A percentile compares a stretch with the other conserved stretches of the same genome.
These are phyloP conservation scores for Phialophora macrospora DNA, from an alignment of 2,329 filamentous ascomycete species.

Conservation along the genomic window DNA sequence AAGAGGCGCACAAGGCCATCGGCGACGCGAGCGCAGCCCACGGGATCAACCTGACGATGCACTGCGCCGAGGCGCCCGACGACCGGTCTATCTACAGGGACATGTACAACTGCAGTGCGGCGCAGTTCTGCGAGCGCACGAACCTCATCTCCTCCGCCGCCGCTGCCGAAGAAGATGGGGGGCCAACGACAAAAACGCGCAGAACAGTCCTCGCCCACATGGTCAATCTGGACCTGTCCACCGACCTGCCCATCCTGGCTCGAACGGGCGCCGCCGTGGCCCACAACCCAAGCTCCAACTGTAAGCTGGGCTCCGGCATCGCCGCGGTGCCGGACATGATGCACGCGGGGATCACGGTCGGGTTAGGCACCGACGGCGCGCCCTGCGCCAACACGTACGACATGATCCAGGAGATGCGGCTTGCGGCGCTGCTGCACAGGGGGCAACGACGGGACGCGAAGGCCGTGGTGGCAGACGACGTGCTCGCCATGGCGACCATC, in stretches of 20 bases:
- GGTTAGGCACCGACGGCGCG: constrained; percentile 59
- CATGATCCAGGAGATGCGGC: constrained; percentile 59
- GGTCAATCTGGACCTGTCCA: constrained; percentile 54
- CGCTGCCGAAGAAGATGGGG: too few species aligned
- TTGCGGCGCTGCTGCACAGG: constrained; percentile 58
- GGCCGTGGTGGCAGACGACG: constrained; percentile 52
- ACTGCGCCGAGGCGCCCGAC: constrained; percentile 51
- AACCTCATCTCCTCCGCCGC: constrained; percentile 41
- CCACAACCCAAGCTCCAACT: constrained; percentile 59
- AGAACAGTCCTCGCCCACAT: constrained; percentile 59
- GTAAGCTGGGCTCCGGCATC: constrained; percentile 59
- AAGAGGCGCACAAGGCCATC: constrained; percentile 49
- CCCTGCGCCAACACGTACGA: constrained; percentile 60
- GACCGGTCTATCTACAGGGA: constrained; percentile 40
- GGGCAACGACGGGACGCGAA: constrained; percentile 51
- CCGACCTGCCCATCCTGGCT: constrained; percentile 49
- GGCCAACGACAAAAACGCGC: not conserved
- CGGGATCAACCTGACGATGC: constrained; percentile 54
- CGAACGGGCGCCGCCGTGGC: constrained; percentile 54
- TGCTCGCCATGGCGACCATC: constrained; percentile 57
- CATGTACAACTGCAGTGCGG: constrained; percentile 46
- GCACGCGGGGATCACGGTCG: constrained; percentile 52
- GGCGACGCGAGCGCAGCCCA: constrained; percentile 48
- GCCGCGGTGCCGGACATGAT: constrained; percentile 55
- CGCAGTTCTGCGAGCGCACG: constrained; percentile 48